Evolutionary conservation across 2,329 filamentous ascomycete genomes (phyloP).

Genomic region (Diplocarpon mali): DNA sequence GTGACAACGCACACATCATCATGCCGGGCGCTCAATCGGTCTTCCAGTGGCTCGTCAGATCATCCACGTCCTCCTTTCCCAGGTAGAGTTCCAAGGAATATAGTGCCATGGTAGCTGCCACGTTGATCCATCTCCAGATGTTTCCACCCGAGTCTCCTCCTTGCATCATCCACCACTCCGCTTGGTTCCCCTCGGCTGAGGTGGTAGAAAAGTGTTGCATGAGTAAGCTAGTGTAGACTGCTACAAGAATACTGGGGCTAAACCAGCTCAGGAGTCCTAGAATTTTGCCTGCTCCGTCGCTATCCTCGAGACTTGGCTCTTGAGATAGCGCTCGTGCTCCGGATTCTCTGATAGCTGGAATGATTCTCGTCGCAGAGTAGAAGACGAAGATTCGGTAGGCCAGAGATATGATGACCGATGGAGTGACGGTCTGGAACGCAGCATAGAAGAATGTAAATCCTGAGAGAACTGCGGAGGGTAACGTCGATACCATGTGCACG

Average conservation of each 20-base stretch:
- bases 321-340: slow-evolving; percentile 75
- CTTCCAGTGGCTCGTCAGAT: slow-evolving; percentile 79
- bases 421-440: slow-evolving; percentile 89
- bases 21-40: slow-evolving; percentile 51
- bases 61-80: slow-evolving; percentile 70
- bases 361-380: slow-evolving; percentile 90
- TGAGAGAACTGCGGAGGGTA: slow-evolving; percentile 76
- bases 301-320: slow-evolving; percentile 76
- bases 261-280: slow-evolving; percentile 86
- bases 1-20: slow-evolving; percentile 5
- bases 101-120: slow-evolving; percentile 76
- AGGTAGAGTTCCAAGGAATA: slow-evolving; percentile 88
- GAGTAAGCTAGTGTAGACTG: slow-evolving; percentile 89
- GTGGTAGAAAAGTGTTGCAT: slow-evolving; percentile 89
- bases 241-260: slow-evolving; percentile 85
- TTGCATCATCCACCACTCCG: slow-evolving; percentile 74
- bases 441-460: slow-evolving; percentile 79
- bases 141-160: slow-evolving; percentile 76
- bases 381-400: slow-evolving; percentile 90
- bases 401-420: slow-evolving; percentile 89
- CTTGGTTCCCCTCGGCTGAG: slow-evolving; percentile 48
- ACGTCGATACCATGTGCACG: slow-evolving; percentile 67
- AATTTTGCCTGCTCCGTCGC: slow-evolving; percentile 68
- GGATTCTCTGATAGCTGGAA: slow-evolving; percentile 81
- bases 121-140: slow-evolving; percentile 87